These are phyloP conservation scores for Neofusicoccum umdonicola DNA, from an alignment of 2,329 filamentous ascomycete species.

Conservation along the genomic window DNA sequence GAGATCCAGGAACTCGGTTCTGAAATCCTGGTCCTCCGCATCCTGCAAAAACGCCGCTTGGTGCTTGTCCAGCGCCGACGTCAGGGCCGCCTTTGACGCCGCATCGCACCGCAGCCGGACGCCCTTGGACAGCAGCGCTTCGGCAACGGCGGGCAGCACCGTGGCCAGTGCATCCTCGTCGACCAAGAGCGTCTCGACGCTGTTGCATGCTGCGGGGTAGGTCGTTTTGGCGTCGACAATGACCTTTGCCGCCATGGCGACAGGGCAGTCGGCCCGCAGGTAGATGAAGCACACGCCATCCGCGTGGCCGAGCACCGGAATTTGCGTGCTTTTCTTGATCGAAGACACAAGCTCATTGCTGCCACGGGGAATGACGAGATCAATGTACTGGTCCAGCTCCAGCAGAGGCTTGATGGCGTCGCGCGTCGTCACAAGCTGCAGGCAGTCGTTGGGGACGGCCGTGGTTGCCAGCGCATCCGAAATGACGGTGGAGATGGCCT, in stretches of 20 bases:
- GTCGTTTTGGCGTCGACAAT: constrained; percentile 89
- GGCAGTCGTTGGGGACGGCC: constrained; percentile 76
- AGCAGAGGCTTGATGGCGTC: constrained; percentile 89
- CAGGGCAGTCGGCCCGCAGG: constrained; percentile 74
- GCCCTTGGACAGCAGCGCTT: constrained; percentile 70
- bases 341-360: constrained; percentile 86
- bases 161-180: constrained; percentile 67
- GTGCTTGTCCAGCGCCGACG: constrained; percentile 43
- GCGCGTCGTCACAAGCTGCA: constrained; percentile 91
- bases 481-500: constrained; percentile 83
- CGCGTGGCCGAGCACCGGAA: constrained; percentile 93
- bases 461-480: constrained; percentile 71
- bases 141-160: constrained; percentile 69
- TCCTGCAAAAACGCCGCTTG: constrained; percentile 56
- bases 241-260: constrained; percentile 68
- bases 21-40: constrained; percentile 69
- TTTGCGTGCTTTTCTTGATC: constrained; percentile 87
- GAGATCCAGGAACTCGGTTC: constrained; percentile 86
- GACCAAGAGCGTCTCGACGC: constrained; percentile 86
- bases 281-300: constrained; percentile 90
- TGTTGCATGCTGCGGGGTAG: constrained; percentile 95
- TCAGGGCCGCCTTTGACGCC: constrained; percentile 63
- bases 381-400: constrained; percentile 79
- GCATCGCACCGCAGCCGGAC: constrained; percentile 81
- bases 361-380: constrained; percentile 90